Evolutionary conservation across 176 grass and related monocot genomes (phyloP).

Genomic region (Avena insularis): DNA sequence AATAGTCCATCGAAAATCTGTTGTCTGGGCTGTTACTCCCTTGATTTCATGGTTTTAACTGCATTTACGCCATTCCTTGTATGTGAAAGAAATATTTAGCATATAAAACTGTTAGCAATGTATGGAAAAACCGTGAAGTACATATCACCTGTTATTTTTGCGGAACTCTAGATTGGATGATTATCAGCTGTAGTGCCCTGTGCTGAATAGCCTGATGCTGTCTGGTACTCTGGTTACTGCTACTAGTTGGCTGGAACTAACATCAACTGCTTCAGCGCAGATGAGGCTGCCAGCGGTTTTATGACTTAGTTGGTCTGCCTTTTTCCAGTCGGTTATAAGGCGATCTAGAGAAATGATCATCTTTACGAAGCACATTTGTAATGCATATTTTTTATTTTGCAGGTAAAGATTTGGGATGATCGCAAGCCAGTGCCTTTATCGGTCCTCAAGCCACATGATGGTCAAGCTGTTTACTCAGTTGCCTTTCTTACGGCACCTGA

Average conservation of each 20-base stretch:
- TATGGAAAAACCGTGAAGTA: conserved; percentile 10
- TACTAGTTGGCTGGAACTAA: conserved; percentile 2
- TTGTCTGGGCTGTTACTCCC: neutral
- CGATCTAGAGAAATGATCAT: conserved; percentile 30
- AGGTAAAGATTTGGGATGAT: conserved; percentile 99
- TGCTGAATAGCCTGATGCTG: neutral
- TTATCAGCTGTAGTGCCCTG: neutral
- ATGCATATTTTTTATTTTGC: conserved; percentile 47
- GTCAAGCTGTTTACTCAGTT: conserved; percentile 88
- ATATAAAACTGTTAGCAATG: neutral
- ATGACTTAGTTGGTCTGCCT: neutral
- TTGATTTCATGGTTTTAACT: conserved; percentile 26
- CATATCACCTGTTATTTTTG: conserved; percentile 1
- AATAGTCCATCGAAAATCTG: neutral
- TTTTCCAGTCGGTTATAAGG: neutral
- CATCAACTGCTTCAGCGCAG: conserved; percentile 11
- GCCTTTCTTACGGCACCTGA: conserved; percentile 90
- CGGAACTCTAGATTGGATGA: neutral
- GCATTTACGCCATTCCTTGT: neutral
- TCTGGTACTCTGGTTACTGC: neutral
- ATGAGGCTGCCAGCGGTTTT: neutral
- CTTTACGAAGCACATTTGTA: conserved; percentile 10
- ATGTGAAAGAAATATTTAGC: neutral
- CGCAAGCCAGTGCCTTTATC: conserved; percentile 70
- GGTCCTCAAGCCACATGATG: conserved; percentile 82